Evolutionary conservation across 257 asterid species (phyloP).

Genomic region (Nicotiana knightiana): DNA sequence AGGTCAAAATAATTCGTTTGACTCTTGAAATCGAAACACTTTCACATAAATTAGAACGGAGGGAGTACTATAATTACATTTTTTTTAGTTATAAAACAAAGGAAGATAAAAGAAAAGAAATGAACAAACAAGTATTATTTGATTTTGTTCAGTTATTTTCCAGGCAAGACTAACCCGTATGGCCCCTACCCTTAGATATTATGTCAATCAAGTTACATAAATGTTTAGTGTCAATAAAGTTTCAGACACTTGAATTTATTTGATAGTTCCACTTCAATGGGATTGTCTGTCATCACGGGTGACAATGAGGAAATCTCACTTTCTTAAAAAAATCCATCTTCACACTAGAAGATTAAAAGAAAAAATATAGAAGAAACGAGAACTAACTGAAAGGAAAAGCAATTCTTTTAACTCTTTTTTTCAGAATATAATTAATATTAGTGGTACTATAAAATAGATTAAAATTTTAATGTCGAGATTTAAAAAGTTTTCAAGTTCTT

Average conservation of each 20-base stretch:
- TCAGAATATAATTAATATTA: background rate
- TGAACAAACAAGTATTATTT: background rate
- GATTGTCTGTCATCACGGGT: background rate
- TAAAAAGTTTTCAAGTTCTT: background rate
- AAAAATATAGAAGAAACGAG: background rate
- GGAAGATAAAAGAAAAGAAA: background rate
- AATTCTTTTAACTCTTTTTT: background rate
- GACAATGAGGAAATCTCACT: background rate
- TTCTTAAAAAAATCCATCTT: background rate
- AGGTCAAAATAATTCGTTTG: too few species aligned
- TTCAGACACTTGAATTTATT: background rate
- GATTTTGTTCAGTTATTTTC: background rate
- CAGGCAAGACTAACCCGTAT: background rate
- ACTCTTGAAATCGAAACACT: too few species aligned
- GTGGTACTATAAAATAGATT: background rate
- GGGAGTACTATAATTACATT: too few species aligned
- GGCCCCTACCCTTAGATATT: conserved; percentile 9
- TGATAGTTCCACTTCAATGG: background rate
- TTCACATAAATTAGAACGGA: too few species aligned
- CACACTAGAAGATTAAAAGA: background rate
- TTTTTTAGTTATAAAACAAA: too few species aligned
- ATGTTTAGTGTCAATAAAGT: conserved; percentile 2
- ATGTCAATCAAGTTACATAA: conserved; percentile 21
- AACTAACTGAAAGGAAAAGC: background rate
- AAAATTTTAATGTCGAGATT: background rate